phyloP scores from a whole-genome alignment of 345 rosid genomes.

The Syzygium oleosum region DNA sequence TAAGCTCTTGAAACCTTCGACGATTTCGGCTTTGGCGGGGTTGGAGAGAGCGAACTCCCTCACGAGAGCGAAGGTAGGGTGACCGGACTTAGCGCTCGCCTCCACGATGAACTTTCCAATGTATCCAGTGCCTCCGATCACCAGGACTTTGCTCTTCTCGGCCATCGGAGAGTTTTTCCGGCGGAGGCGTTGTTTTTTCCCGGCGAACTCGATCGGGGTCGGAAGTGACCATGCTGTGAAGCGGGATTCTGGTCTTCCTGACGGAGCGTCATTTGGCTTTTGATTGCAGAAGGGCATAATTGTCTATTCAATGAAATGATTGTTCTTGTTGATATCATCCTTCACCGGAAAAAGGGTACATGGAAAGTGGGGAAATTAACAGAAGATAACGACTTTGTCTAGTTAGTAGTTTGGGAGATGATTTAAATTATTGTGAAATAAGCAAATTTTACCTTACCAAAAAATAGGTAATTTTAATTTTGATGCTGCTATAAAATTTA shows the following conservation, averaged over 20 bases:
- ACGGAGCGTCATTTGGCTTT: not conserved
- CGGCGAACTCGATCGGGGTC: not conserved
- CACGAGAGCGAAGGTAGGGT: conserved; percentile 5
- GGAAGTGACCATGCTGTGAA: fast-evolving
- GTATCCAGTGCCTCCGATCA: conserved; percentile 10
- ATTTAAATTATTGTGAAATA: no score
- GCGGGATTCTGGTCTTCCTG: not conserved
- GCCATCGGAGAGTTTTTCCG: not conserved
- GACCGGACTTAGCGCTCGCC: conserved; percentile 5
- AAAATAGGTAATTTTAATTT: no score
- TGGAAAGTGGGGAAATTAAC: not conserved
- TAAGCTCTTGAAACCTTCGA: not conserved
- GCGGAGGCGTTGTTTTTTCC: no score
- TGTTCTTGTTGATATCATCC: not conserved
- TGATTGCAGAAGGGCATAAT: not conserved
- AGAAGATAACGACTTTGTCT: not conserved
- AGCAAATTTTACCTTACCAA: no score
- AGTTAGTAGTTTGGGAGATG: no score
- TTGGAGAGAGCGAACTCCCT: conserved; percentile 3
- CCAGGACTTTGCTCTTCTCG: not conserved
- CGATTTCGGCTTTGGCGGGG: not conserved
- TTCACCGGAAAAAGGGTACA: fast-evolving
- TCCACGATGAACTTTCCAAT: conserved; percentile 7
- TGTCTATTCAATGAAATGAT: not conserved
- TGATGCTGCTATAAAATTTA: no score